Percentiles rank a stretch among this genome's conserved stretches.
Conservation (phyloP, 257 asterid genomes). For the Parsonsia alboflavescens region DNA sequence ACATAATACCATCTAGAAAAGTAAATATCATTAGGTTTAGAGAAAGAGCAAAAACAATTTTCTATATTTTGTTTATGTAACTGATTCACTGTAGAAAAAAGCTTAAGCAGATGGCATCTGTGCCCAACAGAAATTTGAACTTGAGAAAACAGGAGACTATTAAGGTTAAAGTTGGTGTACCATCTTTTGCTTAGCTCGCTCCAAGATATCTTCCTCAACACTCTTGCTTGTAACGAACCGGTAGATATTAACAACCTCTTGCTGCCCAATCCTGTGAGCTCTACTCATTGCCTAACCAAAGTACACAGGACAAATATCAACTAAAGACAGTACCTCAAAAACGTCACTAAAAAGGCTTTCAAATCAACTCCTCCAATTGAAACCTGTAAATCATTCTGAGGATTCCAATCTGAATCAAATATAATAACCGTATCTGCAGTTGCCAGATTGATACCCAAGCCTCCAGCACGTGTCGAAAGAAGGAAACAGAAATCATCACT, state of each 20-base stretch:
- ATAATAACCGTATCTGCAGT: slow-evolving; percentile 99
- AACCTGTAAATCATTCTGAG: slow-evolving; percentile 99
- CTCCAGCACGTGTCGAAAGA: slow-evolving; percentile 99
- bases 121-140: neutral
- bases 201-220: slow-evolving; percentile 98
- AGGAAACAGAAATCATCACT: slow-evolving; percentile 99
- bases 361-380: slow-evolving; percentile 13
- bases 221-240: slow-evolving; percentile 99
- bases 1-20: neutral
- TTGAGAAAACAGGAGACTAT: neutral
- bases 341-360: neutral
- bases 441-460: slow-evolving; percentile 98
- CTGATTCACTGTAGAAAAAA: neutral
- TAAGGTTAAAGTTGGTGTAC: slow-evolving; percentile 33
- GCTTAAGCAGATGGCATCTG: neutral
- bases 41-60: neutral
- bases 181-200: slow-evolving; percentile 99
- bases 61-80: neutral
- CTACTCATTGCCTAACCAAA: slow-evolving; percentile 93
- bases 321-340: neutral
- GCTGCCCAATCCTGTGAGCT: slow-evolving; percentile 99
- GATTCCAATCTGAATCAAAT: slow-evolving; percentile 99
- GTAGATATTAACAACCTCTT: slow-evolving; percentile 94
- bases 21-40: neutral
- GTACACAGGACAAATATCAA: neutral